phyloP scores from a whole-genome alignment of 306 rosid species.

The Aeschynomene evenia region DNA sequence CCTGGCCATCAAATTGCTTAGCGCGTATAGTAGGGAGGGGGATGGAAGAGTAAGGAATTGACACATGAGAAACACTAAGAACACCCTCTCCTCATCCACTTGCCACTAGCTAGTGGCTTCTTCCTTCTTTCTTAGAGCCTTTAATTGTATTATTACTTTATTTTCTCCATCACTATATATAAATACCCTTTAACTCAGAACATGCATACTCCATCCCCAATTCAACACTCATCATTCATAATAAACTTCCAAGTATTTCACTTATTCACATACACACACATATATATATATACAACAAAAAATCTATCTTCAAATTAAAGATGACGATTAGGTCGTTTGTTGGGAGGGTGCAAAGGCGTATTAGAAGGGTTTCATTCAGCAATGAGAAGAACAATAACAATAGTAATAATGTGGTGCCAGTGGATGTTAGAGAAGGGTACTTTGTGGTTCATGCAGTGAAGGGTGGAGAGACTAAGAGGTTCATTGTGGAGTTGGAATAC shows the following conservation, averaged over 20 bases:
- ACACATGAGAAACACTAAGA: no score
- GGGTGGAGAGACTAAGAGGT: conserved; percentile 47
- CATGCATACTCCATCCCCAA: neutral
- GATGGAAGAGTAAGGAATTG: no score
- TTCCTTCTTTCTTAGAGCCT: neutral
- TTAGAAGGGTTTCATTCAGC: conserved; percentile 34
- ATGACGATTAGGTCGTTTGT: conserved; percentile 36
- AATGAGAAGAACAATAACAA: no score
- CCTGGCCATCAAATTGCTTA: no score
- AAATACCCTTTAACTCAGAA: neutral
- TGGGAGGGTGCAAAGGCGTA: conserved; percentile 44
- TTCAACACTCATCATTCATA: neutral
- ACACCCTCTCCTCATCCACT: no score
- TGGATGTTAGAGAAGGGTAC: neutral
- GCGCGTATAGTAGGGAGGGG: no score
- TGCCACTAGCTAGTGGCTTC: no score
- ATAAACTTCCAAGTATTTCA: neutral
- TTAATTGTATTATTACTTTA: conserved; percentile 1
- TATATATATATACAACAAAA: no score
- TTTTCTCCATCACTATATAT: neutral
- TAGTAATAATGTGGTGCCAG: neutral
- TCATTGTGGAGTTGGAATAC: conserved; percentile 48
- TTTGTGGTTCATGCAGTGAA: no score
- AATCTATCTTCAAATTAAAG: no score
- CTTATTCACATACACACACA: no score